Conservation (phyloP, 1,284 basidiomycete genomes). For the Microbotryum violaceum region DNA sequence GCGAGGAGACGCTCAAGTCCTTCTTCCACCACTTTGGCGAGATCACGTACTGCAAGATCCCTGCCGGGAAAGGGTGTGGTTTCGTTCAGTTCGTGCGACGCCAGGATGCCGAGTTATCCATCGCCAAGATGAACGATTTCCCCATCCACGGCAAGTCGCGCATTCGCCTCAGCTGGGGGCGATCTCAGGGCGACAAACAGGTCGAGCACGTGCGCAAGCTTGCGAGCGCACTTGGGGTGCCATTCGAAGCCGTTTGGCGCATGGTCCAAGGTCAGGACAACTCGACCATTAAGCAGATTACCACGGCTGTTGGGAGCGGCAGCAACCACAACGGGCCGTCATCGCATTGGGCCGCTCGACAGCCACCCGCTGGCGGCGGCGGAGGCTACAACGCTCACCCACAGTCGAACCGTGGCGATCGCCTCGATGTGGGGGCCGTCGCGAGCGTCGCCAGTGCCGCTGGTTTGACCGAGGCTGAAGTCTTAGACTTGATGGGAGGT, state of each 20-base stretch:
- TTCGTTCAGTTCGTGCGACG: slow-evolving; percentile 92
- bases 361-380: not conserved
- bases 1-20: slow-evolving; percentile 71
- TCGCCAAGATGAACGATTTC: slow-evolving; percentile 93
- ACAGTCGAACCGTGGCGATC: slow-evolving; percentile 5
- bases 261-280: slow-evolving; percentile 37
- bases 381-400: not conserved
- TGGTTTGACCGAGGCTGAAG: slow-evolving; percentile 27
- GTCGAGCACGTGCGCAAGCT: slow-evolving; percentile 37
- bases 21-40: slow-evolving; percentile 86
- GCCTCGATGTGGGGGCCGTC: slow-evolving; percentile 12
- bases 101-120: slow-evolving; percentile 81
- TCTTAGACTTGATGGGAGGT: slow-evolving; percentile 26
- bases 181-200: slow-evolving; percentile 54
- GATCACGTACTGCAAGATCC: slow-evolving; percentile 92
- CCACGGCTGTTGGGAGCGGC: slow-evolving; percentile 29
- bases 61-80: slow-evolving; percentile 87
- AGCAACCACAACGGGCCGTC: slow-evolving; percentile 1
- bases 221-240: slow-evolving; percentile 33
- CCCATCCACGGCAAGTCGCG: slow-evolving; percentile 75
- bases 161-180: slow-evolving; percentile 85
- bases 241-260: slow-evolving; percentile 35
- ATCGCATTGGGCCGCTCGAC: not conserved
- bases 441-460: slow-evolving; percentile 29
- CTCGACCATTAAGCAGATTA: slow-evolving; percentile 36